A percentile compares a stretch with the other conserved stretches of the same genome.
Conservation (phyloP, 2,329 filamentous ascomycete genomes). For the Macrophomina phaseolina region DNA sequence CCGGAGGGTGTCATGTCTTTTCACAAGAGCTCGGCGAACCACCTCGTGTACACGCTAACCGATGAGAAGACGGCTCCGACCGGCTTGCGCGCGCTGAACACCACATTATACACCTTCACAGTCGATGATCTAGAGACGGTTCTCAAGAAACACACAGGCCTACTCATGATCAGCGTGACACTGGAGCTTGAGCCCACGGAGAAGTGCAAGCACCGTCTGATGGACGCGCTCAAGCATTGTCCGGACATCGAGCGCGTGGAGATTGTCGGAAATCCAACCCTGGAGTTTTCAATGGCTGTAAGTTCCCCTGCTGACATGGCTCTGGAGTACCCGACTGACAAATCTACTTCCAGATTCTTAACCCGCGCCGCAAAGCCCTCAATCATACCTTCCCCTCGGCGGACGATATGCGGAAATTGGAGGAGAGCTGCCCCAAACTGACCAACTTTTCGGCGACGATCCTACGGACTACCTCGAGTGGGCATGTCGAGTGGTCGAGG, state of each 20-base stretch:
- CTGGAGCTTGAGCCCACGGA: slow-evolving; percentile 45
- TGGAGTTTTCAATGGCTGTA: slow-evolving; percentile 47
- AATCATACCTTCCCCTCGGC: slow-evolving; percentile 41
- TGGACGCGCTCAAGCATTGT: slow-evolving; percentile 38
- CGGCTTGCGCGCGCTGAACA: slow-evolving; percentile 45
- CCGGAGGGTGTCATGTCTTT: slow-evolving; percentile 44
- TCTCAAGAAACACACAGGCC: slow-evolving; percentile 42
- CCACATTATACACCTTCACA: slow-evolving; percentile 50
- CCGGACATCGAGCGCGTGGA: slow-evolving; percentile 47
- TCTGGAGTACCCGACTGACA: too few relatives aligned
- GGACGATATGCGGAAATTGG: slow-evolving; percentile 42
- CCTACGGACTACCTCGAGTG: slow-evolving; percentile 41
- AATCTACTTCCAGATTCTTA: slow-evolving; percentile 33
- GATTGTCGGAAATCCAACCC: slow-evolving; percentile 45
- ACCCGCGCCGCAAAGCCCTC: slow-evolving; percentile 36
- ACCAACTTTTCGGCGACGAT: slow-evolving; percentile 46
- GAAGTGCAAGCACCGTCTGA: slow-evolving; percentile 42
- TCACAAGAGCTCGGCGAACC: slow-evolving; percentile 38
- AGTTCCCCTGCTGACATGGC: slow-evolving; percentile 13
- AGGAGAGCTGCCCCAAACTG: slow-evolving; percentile 42
- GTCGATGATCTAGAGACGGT: slow-evolving; percentile 42
- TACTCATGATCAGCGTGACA: slow-evolving; percentile 48
- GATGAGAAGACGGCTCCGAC: slow-evolving; percentile 40
- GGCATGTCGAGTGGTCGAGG: slow-evolving; percentile 42
- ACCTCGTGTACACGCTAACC: slow-evolving; percentile 42